Base-by-base conservation (phyloP, 2,329 filamentous ascomycete genomes). In the Diatrype stigma region DNA sequence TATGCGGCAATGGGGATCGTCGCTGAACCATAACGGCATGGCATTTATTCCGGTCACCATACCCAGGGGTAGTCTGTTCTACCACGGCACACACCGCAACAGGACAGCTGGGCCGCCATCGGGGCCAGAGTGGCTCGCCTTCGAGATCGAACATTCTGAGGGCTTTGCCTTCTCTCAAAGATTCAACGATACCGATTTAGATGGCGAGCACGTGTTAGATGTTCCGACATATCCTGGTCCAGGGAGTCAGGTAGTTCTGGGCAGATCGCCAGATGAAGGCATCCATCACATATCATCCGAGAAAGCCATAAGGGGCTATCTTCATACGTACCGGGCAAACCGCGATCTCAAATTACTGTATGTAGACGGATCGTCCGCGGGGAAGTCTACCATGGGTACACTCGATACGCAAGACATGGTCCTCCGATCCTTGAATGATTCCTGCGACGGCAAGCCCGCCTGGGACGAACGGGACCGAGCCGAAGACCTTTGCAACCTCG, bases 11-110 rank as follows among this genome's bases (percentile, higher is more conserved):
- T 86, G 79, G 77, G 81, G 79, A 2, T 82, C 79, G 0, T 82
- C 80, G 0, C 61, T 84, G 1, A 74, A 84, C 52, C 82, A 85
- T 60, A 86, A 86, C 62, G 82, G 82, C 53, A 80, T 85, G 75
- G 80, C 78, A 0, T 74, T 82, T 53, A 84, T 84, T 62, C 66
- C 81, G 0, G 81, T 78, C 6, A 75, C 68, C 0, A 73, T 85
- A 0, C 81, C 81, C 0, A 66, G 68, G 30, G 79, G 75, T 8
- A 80, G 76, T 0, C 71, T 79, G 38, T 67, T 85, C 8, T 84
- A 85, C 56, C 82, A 85, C 58, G 82, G 82, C 3, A 42, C 40
- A 6, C 40, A 42, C 12, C 22, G 40, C 12, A 77, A 72, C 0
- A 54, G 56, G 4, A 65, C 57, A 3, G 53, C 67, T 0, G 66